Conservation (phyloP, 225 moss, liverwort and hornwort species). For the Pleurozium schreberi region DNA sequence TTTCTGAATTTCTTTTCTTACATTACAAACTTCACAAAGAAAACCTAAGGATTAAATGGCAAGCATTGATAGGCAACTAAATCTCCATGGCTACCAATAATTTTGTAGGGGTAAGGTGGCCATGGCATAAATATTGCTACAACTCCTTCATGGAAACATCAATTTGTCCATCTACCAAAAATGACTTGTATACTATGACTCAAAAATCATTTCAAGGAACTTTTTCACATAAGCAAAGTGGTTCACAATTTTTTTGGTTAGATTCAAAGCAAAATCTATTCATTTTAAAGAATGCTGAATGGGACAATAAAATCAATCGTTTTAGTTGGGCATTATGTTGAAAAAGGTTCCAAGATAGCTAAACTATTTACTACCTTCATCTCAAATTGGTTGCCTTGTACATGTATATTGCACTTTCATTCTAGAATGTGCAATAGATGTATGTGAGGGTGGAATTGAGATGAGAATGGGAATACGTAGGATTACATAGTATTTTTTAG, state of each 20-base stretch:
- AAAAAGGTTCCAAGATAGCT: no score
- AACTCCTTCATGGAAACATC: accelerated
- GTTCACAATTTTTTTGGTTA: background rate
- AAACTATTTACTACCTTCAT: no score
- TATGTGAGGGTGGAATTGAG: no score
- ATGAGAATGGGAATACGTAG: no score
- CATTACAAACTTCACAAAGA: background rate
- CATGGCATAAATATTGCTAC: background rate
- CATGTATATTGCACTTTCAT: no score
- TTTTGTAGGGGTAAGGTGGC: background rate
- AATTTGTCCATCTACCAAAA: background rate
- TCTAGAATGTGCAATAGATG: no score
- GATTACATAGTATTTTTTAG: no score
- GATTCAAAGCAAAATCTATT: background rate
- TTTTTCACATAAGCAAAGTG: background rate
- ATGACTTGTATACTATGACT: accelerated
- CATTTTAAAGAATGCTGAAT: background rate
- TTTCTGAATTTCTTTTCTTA: no score
- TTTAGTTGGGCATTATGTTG: no score
- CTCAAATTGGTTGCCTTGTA: no score
- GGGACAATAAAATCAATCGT: no score
- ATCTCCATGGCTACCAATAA: no score
- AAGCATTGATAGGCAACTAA: background rate
- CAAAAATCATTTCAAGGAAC: background rate
- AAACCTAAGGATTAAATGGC: background rate